Percentiles rank a stretch among this genome's conserved stretches.
phyloP scores from a whole-genome alignment of 1,284 basidiomycete genomes.

The Dichomitus squalens region DNA sequence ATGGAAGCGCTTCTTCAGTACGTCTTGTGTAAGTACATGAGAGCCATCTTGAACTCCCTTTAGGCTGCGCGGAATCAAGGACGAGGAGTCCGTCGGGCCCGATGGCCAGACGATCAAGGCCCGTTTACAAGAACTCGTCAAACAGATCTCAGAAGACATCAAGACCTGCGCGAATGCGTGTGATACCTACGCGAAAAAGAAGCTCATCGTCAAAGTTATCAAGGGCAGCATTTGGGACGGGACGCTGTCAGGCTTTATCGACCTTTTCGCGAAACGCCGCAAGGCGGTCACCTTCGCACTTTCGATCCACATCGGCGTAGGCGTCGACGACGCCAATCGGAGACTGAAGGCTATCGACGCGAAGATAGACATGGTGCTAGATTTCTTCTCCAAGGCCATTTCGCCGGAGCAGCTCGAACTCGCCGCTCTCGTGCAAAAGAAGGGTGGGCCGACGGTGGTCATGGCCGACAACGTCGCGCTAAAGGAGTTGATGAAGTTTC shows the following conservation, averaged over 20 bases:
- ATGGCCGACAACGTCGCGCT: constrained; percentile 20
- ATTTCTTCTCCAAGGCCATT: constrained; percentile 15
- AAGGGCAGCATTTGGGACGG: constrained; percentile 40
- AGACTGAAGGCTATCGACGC: constrained; percentile 34
- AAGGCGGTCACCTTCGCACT: constrained; percentile 37
- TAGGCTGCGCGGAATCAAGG: constrained; percentile 20
- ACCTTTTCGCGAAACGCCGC: constrained; percentile 36
- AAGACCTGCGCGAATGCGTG: constrained; percentile 34
- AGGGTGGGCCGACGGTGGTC: constrained; percentile 23
- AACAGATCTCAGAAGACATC: constrained; percentile 33
- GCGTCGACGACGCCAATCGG: constrained; percentile 36
- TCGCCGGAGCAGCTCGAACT: constrained; percentile 22
- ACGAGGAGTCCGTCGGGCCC: constrained; percentile 19
- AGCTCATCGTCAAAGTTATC: constrained; percentile 38
- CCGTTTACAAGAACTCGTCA: constrained; percentile 25
- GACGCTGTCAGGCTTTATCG: constrained; percentile 36
- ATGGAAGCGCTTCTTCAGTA: constrained; percentile 46
- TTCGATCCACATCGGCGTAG: constrained; percentile 36
- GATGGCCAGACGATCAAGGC: constrained; percentile 28
- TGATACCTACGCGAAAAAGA: constrained; percentile 36
- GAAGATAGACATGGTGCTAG: constrained; percentile 20
- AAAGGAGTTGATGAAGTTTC: constrained; percentile 7
- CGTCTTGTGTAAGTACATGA: constrained; percentile 11
- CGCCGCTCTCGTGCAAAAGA: constrained; percentile 19
- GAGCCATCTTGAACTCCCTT: too few relatives aligned